These are phyloP conservation scores for Aeschynomene evenia DNA, from an alignment of 306 rosid species.

Conservation along the genomic window DNA sequence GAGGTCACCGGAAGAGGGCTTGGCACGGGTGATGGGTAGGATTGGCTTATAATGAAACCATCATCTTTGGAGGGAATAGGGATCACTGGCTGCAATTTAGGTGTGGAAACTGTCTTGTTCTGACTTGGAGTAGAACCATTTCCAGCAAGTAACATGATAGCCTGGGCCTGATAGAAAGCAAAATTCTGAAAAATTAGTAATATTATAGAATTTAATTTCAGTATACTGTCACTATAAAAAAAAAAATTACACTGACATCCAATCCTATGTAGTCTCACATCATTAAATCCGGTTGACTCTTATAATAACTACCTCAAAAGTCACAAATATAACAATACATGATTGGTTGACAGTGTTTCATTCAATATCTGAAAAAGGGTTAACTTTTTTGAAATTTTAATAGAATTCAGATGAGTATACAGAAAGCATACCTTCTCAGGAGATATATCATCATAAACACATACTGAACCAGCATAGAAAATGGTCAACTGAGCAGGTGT, in stretches of 20 bases:
- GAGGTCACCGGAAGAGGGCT: slow-evolving; percentile 44
- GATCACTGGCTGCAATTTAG: slow-evolving; percentile 47
- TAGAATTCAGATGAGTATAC: background rate
- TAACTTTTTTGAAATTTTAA: background rate
- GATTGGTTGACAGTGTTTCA: no score
- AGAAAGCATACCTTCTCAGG: slow-evolving; percentile 65
- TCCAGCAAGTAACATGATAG: slow-evolving; percentile 88
- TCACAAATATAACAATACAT: no score
- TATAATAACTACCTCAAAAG: no score
- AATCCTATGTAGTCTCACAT: background rate
- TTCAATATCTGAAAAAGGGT: background rate
- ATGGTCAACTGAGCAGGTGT: slow-evolving; percentile 74
- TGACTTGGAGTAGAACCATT: slow-evolving; percentile 43
- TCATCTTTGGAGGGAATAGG: slow-evolving; percentile 45
- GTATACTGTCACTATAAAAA: no score
- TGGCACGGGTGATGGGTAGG: slow-evolving; percentile 43
- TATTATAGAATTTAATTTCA: background rate
- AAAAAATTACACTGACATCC: background rate
- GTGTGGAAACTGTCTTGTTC: slow-evolving; percentile 30
- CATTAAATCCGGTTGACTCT: background rate
- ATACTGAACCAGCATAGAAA: slow-evolving; percentile 83
- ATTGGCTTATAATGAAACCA: slow-evolving; percentile 42
- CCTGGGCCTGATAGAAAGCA: slow-evolving; percentile 60
- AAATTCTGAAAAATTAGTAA: background rate
- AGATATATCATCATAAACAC: slow-evolving; percentile 71